Base-by-base conservation (phyloP, 176 grass and related monocot genomes). In the Rhynchospora breviuscula region DNA sequence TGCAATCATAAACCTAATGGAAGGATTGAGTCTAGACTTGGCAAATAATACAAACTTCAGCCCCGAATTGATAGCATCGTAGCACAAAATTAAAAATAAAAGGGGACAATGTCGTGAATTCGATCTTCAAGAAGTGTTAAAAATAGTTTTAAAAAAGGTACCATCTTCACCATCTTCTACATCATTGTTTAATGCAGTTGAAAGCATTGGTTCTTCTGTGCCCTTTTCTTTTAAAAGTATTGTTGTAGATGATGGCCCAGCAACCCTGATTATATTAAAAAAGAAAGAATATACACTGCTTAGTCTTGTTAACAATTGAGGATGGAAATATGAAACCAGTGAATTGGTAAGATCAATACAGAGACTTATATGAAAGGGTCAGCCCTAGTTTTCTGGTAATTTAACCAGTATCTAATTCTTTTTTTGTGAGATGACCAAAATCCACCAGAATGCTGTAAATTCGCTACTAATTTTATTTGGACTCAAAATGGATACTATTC, bases 221-320 rank as follows among this genome's bases (percentile, higher is more conserved):
- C 15, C 15, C 58, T 67, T 62, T 33, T 91, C 88, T 81, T 88
- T 80, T 68, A 75, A 61, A 40, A 74, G n/a, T 84, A 51, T 60
- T 67, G 82, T 85, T 33, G 84, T 79, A 10, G 19, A 2, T 11
- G 35, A 40, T 40, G 17, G 6, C 10, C 7, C 81, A 83, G 33
- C 58, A 10, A 68, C 83, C 72, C 94, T 94, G 86, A 58, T 43
- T 56, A 54, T n/a, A 52, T 63, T 78, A 84, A 69, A 83, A 60
- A 59, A 59, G n/a, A 83, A 79, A 82, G 29, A 56, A 35, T 40
- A 67, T 17, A 40, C 49, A 14, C 13, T 67, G 64, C 31, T 15
- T 40, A 67, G 29, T 40, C 35, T 67, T 67, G 29, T 40, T 67
- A 29, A 67, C 64, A 17, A 40, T 67, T 64, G 61, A 64, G 26